A percentile compares a stretch with the other conserved stretches of the same genome.
phyloP scores from a whole-genome alignment of 1,139 yeast genomes.

The Geotrichum histeridarum region DNA sequence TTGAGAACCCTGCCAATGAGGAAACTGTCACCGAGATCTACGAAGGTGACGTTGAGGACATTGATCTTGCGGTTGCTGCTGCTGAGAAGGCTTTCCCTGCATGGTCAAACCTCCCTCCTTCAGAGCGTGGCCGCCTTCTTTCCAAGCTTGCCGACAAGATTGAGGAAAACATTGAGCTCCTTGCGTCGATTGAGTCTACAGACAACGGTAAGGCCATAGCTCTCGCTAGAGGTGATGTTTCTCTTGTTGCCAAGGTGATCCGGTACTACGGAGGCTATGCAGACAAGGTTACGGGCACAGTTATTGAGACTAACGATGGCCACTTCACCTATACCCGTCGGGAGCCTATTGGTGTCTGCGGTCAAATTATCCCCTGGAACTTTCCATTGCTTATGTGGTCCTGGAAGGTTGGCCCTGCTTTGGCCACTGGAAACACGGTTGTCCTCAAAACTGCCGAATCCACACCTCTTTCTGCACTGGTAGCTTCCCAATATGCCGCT shows the following conservation, averaged over 20 bases:
- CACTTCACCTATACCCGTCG: constrained; percentile 57
- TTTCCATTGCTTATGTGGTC: constrained; percentile 80
- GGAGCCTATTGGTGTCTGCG: constrained; percentile 77
- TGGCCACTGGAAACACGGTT: constrained; percentile 75
- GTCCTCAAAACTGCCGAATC: constrained; percentile 79
- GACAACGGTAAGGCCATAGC: constrained; percentile 74
- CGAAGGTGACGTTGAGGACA: constrained; percentile 54
- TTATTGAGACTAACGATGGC: constrained; percentile 57
- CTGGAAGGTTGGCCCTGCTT: constrained; percentile 83
- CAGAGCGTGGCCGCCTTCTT: constrained; percentile 53
- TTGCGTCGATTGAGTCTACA: constrained; percentile 72
- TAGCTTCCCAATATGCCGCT: constrained; percentile 52
- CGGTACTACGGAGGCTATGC: constrained; percentile 81
- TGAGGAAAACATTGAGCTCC: constrained; percentile 53
- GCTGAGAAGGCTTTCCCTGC: constrained; percentile 51
- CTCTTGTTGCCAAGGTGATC: constrained; percentile 50
- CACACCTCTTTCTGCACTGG: constrained; percentile 75
- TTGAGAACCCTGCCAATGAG: constrained; percentile 54
- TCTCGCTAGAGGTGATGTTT: constrained; percentile 55
- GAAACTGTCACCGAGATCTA: constrained; percentile 50
- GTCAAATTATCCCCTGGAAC: constrained; percentile 84
- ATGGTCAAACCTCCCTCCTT: constrained; percentile 48
- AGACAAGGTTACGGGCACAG: constrained; percentile 63
- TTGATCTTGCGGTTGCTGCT: constrained; percentile 54
- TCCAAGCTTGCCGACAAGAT: constrained; percentile 61